Conservation (phyloP, 2,329 filamentous ascomycete species). For the Fusarium keratoplasticum region DNA sequence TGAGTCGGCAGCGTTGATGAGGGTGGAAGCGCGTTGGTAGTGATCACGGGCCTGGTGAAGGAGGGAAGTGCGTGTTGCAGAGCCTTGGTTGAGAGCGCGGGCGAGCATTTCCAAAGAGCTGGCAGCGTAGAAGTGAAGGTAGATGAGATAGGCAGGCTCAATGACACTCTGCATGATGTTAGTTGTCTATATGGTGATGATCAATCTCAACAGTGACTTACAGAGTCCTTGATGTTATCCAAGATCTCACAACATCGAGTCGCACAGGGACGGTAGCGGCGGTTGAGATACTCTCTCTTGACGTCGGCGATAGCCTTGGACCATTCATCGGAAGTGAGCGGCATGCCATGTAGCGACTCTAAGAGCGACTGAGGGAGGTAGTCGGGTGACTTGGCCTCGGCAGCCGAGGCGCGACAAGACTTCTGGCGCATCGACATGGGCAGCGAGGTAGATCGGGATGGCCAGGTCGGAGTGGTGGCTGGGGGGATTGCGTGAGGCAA, state of each 20-base stretch:
- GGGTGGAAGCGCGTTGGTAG: conserved; percentile 60
- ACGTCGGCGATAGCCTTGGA: conserved; percentile 62
- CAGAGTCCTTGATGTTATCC: conserved; percentile 58
- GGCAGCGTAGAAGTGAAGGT: conserved; percentile 72
- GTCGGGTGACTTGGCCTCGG: conserved; percentile 11
- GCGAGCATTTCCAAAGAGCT: conserved; percentile 69
- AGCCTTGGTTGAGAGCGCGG: conserved; percentile 58
- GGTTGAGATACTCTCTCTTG: conserved; percentile 64
- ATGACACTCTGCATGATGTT: conserved; percentile 49
- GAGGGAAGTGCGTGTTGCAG: conserved; percentile 59
- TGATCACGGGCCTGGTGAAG: conserved; percentile 64
- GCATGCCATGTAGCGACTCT: conserved; percentile 48
- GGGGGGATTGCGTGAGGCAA: conserved; percentile 29
- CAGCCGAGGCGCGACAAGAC: conserved; percentile 14
- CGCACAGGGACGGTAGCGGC: conserved; percentile 65
- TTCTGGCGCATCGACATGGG: conserved; percentile 30
- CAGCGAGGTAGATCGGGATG: conserved; percentile 21
- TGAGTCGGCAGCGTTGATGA: conserved; percentile 62
- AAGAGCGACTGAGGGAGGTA: conserved; percentile 33
- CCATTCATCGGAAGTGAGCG: conserved; percentile 63
- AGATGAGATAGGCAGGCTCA: conserved; percentile 67
- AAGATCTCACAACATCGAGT: conserved; percentile 65
- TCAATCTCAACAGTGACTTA: conserved; percentile 45
- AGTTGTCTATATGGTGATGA: conserved; percentile 8
- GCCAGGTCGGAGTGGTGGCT: conserved; percentile 25